Conservation (phyloP, 202 grass and related monocot genomes). For the Thinopyrum obtusiflorum region DNA sequence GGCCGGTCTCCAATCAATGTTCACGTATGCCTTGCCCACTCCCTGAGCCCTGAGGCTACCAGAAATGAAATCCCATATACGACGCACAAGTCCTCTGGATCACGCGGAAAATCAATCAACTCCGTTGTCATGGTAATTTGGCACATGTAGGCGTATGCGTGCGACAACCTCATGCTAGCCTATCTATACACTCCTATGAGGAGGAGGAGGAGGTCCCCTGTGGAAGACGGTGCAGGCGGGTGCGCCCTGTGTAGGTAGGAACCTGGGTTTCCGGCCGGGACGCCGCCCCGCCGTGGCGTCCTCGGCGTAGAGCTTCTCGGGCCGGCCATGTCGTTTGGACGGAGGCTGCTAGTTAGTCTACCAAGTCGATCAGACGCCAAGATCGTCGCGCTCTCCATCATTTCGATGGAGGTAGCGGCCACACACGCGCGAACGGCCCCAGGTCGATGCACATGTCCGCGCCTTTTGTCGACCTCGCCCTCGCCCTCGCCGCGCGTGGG, state of each 20-base stretch:
- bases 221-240: slow-evolving; percentile 6
- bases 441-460: slow-evolving; percentile 46
- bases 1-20: background rate
- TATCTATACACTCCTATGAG: background rate
- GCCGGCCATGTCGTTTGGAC: slow-evolving; percentile 28
- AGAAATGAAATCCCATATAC: background rate
- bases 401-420: slow-evolving; percentile 38
- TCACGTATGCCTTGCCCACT: background rate
- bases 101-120: background rate
- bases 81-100: background rate
- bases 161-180: background rate
- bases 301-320: background rate
- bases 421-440: slow-evolving; percentile 37
- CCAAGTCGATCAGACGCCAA: background rate
- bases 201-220: background rate
- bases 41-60: background rate
- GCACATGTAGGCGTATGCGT: background rate
- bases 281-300: slow-evolving; percentile 16
- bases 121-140: background rate
- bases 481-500: background rate
- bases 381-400: slow-evolving; percentile 36
- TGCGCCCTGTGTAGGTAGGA: background rate
- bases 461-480: slow-evolving; percentile 41
- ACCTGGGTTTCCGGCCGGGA: slow-evolving; percentile 9
- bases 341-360: background rate